Evolutionary conservation across 495 filamentous ascomycete genomes (phyloP).

Genomic region (Penicilliopsis zonata): DNA sequence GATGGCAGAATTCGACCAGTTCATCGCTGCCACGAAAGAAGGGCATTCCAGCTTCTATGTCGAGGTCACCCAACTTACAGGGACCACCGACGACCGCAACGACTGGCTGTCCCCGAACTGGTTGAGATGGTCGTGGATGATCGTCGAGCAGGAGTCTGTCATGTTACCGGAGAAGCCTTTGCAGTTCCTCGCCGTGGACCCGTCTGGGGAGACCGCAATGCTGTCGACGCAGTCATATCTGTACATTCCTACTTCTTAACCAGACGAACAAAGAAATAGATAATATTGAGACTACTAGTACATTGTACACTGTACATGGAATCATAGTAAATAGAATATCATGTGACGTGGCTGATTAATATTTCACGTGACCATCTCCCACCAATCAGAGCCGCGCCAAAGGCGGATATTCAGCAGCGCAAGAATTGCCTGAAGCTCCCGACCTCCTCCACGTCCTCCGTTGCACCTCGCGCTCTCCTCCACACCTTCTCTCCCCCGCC

Average conservation of each 20-base stretch:
- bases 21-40: constrained; percentile 6
- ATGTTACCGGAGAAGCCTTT: constrained; percentile 27
- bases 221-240: constrained; percentile 24
- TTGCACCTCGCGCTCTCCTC: constrained; percentile 10
- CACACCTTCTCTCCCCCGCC: constrained; percentile 9
- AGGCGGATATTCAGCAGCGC: constrained; percentile 38
- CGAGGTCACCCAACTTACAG: constrained; percentile 7
- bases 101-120: constrained; percentile 31
- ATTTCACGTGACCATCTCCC: constrained; percentile 13
- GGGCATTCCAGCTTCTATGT: constrained; percentile 6
- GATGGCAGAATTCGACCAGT: constrained; percentile 11
- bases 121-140: constrained; percentile 30
- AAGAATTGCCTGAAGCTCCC: constrained; percentile 28
- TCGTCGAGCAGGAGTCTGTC: constrained; percentile 26
- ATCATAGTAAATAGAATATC: too few relatives aligned
- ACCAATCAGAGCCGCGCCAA: constrained; percentile 28
- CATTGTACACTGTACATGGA: too few relatives aligned
- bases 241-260: too few relatives aligned
- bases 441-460: constrained; percentile 13
- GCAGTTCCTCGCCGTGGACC: constrained; percentile 12
- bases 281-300: too few relatives aligned
- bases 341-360: not conserved
- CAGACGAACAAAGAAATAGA: too few relatives aligned
- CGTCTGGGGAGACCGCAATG: constrained; percentile 8
- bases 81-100: constrained; percentile 9